Percentiles rank a stretch among this genome's conserved stretches.
Conservation (phyloP, 768 basidiomycete genomes). For the Tulasnella calospora region DNA sequence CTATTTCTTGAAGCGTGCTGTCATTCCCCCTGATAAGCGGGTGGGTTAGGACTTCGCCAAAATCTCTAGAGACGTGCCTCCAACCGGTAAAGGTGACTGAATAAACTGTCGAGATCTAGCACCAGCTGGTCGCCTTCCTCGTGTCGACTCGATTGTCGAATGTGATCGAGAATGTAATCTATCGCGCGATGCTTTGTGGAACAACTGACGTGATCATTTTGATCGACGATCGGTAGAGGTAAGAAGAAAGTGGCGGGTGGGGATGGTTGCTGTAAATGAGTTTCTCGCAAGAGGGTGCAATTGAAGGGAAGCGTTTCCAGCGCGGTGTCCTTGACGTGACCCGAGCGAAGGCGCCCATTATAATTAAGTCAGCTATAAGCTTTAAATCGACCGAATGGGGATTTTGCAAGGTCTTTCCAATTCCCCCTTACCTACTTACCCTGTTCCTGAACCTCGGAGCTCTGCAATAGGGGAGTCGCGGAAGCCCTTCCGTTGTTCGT, state of each 20-base stretch:
- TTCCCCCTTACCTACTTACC: too few species aligned
- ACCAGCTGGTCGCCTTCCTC: background rate
- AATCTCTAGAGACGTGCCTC: background rate
- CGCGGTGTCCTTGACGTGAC: too few species aligned
- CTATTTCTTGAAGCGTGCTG: background rate
- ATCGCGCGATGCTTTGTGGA: background rate
- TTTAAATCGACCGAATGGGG: too few species aligned
- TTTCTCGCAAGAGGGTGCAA: too few species aligned
- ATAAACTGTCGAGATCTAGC: background rate
- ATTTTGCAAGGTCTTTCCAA: too few species aligned
- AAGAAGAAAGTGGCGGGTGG: background rate
- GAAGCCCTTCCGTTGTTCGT: too few species aligned
- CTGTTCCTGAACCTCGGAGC: too few species aligned
- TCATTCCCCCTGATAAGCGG: background rate
- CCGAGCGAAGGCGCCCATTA: too few species aligned
- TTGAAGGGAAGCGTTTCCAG: too few species aligned
- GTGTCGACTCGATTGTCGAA: background rate
- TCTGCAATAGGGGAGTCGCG: too few species aligned
- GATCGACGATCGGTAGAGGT: background rate
- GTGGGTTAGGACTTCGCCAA: background rate
- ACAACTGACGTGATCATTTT: background rate
- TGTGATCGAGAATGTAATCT: background rate
- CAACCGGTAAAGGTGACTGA: background rate
- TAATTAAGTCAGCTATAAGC: too few species aligned
- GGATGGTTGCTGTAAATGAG: background rate